Percentiles rank a stretch among this genome's conserved stretches.
Evolutionary conservation across 371 early-diverging fungal species (phyloP).

Genomic region (Funneliformis caledonium): DNA sequence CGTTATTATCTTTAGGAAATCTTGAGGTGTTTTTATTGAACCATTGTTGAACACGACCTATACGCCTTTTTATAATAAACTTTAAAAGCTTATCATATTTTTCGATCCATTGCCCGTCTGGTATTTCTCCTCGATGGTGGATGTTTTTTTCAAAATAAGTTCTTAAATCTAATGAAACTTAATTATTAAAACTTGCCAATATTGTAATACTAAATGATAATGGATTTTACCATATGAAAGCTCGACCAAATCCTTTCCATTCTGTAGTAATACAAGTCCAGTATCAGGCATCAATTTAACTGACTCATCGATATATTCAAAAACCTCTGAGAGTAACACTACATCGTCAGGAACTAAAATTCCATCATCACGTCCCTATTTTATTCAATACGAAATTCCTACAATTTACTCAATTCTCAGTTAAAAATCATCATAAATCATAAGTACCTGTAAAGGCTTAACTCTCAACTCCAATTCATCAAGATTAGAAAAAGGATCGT

Average conservation of each 20-base stretch:
- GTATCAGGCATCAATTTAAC: constrained; percentile 36
- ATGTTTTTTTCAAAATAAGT: constrained; percentile 34
- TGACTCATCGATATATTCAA: constrained; percentile 16
- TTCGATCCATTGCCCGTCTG: constrained; percentile 29
- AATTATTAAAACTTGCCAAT: not conserved
- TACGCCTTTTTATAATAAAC: constrained; percentile 25
- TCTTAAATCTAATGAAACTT: constrained; percentile 11
- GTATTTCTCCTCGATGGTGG: constrained; percentile 2
- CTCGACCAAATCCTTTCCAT: constrained; percentile 1
- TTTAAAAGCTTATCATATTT: constrained; percentile 27
- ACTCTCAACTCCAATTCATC: not conserved
- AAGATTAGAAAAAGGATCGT: not conserved
- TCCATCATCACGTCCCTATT: constrained; percentile 34
- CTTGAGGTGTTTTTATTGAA: not conserved
- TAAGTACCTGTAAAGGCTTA: not conserved
- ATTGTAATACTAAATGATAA: not conserved
- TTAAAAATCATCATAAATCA: too few relatives aligned
- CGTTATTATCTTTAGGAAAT: constrained; percentile 30
- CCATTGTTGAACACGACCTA: constrained; percentile 31
- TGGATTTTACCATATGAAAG: constrained; percentile 11
- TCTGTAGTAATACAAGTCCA: constrained; percentile 26
- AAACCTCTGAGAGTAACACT: constrained; percentile 14
- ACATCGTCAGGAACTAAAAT: constrained; percentile 13
- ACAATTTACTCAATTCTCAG: not conserved
- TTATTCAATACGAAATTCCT: not conserved